Conservation (phyloP, 495 filamentous ascomycete genomes). For the Hyphodiscus hymeniophilus region DNA sequence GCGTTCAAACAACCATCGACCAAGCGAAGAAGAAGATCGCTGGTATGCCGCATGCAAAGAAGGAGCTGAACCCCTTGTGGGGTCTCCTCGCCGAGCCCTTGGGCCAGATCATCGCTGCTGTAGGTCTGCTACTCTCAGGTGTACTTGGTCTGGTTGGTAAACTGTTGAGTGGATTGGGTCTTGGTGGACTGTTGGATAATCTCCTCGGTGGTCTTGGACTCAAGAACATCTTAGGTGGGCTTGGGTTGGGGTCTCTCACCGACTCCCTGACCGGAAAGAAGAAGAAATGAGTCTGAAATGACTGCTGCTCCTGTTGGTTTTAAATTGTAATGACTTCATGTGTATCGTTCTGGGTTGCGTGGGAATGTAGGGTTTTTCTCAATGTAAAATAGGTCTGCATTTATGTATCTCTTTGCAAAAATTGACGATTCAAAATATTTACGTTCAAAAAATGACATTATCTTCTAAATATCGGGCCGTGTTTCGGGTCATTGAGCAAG, state of each 20-base stretch:
- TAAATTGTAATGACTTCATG: too few species aligned
- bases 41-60: conserved; percentile 91
- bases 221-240: conserved; percentile 62
- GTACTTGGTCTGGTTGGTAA: conserved; percentile 40
- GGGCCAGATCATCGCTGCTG: conserved; percentile 88
- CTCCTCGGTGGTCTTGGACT: conserved; percentile 75
- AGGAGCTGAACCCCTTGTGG: conserved; percentile 86
- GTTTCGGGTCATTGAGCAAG: too few species aligned
- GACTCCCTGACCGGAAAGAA: conserved; percentile 42
- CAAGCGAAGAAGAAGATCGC: conserved; percentile 77
- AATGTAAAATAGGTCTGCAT: too few species aligned
- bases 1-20: conserved; percentile 70
- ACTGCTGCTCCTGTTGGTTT: too few species aligned
- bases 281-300: too few species aligned
- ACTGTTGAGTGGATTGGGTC: conserved; percentile 65
- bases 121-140: conserved; percentile 60
- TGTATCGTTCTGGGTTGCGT: too few species aligned
- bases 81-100: conserved; percentile 73
- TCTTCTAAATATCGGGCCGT: too few species aligned
- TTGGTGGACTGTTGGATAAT: conserved; percentile 73
- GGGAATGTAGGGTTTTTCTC: too few species aligned
- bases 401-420: too few species aligned
- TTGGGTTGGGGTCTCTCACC: conserved; percentile 59
- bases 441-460: too few species aligned
- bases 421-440: too few species aligned